Evolutionary conservation across 1,284 basidiomycete species (phyloP), one percentile per base, ranked within the genome.

Genomic region (Caloboletus inedulis): DNA sequence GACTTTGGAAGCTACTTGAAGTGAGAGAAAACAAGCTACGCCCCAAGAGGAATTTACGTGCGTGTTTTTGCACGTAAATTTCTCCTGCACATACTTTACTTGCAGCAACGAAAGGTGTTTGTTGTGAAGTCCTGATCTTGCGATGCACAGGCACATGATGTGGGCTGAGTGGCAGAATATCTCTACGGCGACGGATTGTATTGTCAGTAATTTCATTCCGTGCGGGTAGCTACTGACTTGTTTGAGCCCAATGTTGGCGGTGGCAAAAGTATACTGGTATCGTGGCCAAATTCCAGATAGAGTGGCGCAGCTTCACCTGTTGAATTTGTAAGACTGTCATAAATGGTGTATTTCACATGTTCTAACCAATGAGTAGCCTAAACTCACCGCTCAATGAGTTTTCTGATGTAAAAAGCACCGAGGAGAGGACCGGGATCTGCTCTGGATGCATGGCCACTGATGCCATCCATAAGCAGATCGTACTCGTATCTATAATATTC

Each of bases 31-130:
- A 50, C 3, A 37, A 44, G n/a, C 33, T 16, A 27, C 27, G 13
- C 25, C 39, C 10, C 41, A 27, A 21, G 9, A 21, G 18, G 6
- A 14, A 12, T 25, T 30, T 7, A 62, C 66, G 34, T 41, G 72
- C 61, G 69, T 71, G 14, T 62, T 59, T 33, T 61, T 42, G 63
- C 76, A 79, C 2, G 61, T 63, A 57, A 77, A 73, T 55, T 64
- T 73, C 60, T 77, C 73, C 73, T n/a, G n/a, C n/a, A n/a, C 72
- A 80, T 40, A 74, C 62, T 77, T 77, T 77, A 57, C 70, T 69
- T 34, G 77, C 73, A 7, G 62, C n/a, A n/a, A n/a, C 74, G 54
- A 78, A 77, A 29, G 75, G 76, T 12, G 76, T 72, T 57, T 78
- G 75, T 7, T 58, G 58, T 10, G 75, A 72, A 30, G 74, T 76